These are phyloP conservation scores for Arachnopeziza araneosa DNA, from an alignment of 2,329 filamentous ascomycete genomes.

Conservation along the genomic window DNA sequence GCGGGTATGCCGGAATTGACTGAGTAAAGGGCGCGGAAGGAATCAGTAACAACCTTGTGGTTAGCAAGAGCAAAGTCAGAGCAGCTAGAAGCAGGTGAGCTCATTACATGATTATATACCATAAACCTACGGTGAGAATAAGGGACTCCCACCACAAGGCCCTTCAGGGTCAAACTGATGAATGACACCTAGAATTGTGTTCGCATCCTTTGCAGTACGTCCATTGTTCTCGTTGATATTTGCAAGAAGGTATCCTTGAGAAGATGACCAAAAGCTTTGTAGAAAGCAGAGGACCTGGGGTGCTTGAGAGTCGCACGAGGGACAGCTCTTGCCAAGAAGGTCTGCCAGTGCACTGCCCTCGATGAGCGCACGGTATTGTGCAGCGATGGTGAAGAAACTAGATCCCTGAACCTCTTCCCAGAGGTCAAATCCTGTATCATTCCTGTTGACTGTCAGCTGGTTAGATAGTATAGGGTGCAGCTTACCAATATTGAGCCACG, in stretches of 20 bases:
- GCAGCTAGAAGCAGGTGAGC: conserved; percentile 20
- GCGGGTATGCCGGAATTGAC: conserved; percentile 61
- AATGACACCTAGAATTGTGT: conserved; percentile 61
- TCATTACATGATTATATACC: background rate
- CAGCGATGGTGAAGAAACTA: conserved; percentile 73
- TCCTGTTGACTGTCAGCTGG: conserved; percentile 26
- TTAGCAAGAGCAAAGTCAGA: conserved; percentile 58
- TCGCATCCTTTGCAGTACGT: conserved; percentile 65
- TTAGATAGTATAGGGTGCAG: background rate
- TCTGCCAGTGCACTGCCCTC: conserved; percentile 63
- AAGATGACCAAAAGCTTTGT: conserved; percentile 62
- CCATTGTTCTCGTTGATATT: conserved; percentile 61
- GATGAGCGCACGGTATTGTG: conserved; percentile 62
- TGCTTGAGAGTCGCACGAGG: conserved; percentile 57
- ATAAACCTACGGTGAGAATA: conserved; percentile 64
- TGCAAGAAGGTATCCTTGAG: conserved; percentile 57
- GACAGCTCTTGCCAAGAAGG: conserved; percentile 55
- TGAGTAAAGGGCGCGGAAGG: conserved; percentile 64
- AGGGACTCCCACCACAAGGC: conserved; percentile 61
- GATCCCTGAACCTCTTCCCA: conserved; percentile 77
- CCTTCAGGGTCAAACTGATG: conserved; percentile 63
- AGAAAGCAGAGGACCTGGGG: conserved; percentile 69
- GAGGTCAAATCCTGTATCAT: conserved; percentile 61
- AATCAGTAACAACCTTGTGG: conserved; percentile 69
- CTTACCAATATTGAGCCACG: conserved; percentile 62